A percentile compares a stretch with the other conserved stretches of the same genome.
Evolutionary conservation across 2,329 filamentous ascomycete species (phyloP).

Genomic region (Colletotrichum ledebouriae): DNA sequence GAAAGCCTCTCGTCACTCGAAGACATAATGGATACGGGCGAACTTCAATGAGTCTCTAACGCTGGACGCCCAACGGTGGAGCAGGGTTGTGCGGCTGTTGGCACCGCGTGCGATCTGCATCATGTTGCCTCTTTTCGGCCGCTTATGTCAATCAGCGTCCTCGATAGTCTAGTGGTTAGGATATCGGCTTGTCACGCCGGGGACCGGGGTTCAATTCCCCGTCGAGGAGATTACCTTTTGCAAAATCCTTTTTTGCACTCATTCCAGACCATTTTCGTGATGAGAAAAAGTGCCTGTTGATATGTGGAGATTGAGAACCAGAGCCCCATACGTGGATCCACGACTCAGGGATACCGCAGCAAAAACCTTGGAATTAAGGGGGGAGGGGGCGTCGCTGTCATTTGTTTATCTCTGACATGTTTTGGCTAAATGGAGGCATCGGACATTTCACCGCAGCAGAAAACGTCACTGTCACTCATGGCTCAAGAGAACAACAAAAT

Average conservation of each 20-base stretch:
- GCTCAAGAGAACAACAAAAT: neutral
- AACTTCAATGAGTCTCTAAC: too few species aligned
- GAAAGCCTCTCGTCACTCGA: too few species aligned
- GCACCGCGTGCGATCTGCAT: too few species aligned
- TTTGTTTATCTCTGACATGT: constrained; percentile 3
- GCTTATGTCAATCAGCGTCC: neutral
- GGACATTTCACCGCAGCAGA: neutral
- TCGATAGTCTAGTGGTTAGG: constrained; percentile 42
- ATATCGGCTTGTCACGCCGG: constrained; percentile 42
- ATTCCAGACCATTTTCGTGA: too few species aligned
- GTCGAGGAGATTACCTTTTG: constrained; percentile 30
- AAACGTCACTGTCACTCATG: neutral
- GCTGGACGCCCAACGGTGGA: too few species aligned
- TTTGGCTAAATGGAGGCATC: neutral
- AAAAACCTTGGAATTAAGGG: neutral
- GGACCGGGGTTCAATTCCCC: constrained; percentile 42
- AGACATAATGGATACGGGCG: too few species aligned
- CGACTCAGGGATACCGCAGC: neutral
- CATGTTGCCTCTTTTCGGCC: too few species aligned
- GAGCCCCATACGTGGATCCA: too few species aligned
- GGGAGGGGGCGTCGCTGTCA: neutral
- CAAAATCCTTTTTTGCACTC: neutral
- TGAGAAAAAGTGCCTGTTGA: neutral
- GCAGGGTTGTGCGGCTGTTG: too few species aligned
- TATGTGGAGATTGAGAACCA: neutral